phyloP scores from a whole-genome alignment of 1,139 yeast species.

The Candida tropicalis region DNA sequence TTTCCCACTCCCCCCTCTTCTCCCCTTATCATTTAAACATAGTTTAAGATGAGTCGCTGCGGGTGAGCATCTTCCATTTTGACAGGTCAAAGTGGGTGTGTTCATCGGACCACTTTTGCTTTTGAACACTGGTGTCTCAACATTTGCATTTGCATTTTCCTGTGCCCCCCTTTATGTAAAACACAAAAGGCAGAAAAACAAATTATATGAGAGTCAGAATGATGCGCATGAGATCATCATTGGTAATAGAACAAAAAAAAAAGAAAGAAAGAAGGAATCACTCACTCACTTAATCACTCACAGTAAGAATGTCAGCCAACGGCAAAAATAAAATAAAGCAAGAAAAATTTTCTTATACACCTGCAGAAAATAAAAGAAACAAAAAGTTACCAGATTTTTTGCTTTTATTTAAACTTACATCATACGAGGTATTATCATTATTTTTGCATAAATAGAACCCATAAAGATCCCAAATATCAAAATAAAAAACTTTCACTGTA shows the following conservation, averaged over 20 bases:
- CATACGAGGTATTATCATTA: background rate
- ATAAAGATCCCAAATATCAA: conserved; percentile 4
- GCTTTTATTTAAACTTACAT: conserved; percentile 1
- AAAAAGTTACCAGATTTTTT: conserved; percentile 4
- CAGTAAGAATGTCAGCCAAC: background rate
- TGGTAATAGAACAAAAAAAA: background rate
- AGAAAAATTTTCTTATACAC: background rate
- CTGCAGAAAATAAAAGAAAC: conserved; percentile 3
- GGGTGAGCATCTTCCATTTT: too few relatives aligned
- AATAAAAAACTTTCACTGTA: too few relatives aligned
- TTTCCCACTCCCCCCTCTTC: too few relatives aligned
- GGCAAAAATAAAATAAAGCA: background rate
- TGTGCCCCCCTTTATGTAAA: too few relatives aligned
- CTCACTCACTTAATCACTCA: too few relatives aligned
- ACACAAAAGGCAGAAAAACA: background rate
- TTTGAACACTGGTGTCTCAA: too few relatives aligned
- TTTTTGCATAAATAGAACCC: conserved; percentile 4
- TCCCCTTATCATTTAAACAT: too few relatives aligned
- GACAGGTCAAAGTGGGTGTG: too few relatives aligned
- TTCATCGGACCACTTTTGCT: conserved; percentile 1
- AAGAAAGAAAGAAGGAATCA: background rate
- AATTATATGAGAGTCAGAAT: background rate
- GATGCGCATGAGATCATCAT: background rate
- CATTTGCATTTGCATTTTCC: too few relatives aligned
- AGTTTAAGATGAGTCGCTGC: too few relatives aligned